Conservation (phyloP, 306 rosid genomes). For the Myrica gale region DNA sequence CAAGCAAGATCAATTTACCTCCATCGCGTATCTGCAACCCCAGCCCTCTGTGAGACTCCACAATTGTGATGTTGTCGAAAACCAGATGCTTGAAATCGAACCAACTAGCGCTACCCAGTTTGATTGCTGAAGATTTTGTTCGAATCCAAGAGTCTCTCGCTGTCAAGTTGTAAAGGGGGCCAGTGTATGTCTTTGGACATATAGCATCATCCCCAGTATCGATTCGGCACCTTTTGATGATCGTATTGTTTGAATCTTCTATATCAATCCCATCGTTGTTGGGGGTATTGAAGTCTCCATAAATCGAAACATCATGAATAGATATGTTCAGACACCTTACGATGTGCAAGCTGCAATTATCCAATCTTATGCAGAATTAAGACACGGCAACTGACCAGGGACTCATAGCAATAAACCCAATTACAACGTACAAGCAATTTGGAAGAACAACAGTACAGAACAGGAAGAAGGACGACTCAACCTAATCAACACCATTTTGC, state of each 20-base stretch:
- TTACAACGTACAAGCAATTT: neutral
- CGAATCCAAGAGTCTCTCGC: slow-evolving; percentile 78
- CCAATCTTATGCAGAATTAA: slow-evolving; percentile 2
- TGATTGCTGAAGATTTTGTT: slow-evolving; percentile 86
- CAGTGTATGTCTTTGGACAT: slow-evolving; percentile 75
- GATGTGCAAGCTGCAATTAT: slow-evolving; percentile 72
- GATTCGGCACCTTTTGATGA: slow-evolving; percentile 71
- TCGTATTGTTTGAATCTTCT: slow-evolving; percentile 85
- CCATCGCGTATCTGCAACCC: slow-evolving; percentile 94
- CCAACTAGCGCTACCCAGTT: slow-evolving; percentile 86
- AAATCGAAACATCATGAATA: slow-evolving; percentile 61
- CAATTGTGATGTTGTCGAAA: slow-evolving; percentile 84
- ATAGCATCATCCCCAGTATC: slow-evolving; percentile 95
- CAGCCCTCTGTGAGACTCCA: slow-evolving; percentile 85
- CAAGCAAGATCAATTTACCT: slow-evolving; percentile 40
- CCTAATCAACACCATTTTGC: neutral
- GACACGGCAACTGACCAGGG: neutral
- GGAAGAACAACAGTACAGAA: neutral
- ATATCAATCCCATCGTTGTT: slow-evolving; percentile 93
- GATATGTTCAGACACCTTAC: slow-evolving; percentile 53
- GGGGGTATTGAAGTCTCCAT: slow-evolving; percentile 84
- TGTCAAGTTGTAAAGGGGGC: slow-evolving; percentile 68
- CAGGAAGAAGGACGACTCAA: neutral
- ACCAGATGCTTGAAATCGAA: slow-evolving; percentile 62
- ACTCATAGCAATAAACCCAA: neutral